Percentiles rank a stretch among this genome's conserved stretches.
Conservation (phyloP, 768 basidiomycete genomes). For the Lentinula aciculospora region DNA sequence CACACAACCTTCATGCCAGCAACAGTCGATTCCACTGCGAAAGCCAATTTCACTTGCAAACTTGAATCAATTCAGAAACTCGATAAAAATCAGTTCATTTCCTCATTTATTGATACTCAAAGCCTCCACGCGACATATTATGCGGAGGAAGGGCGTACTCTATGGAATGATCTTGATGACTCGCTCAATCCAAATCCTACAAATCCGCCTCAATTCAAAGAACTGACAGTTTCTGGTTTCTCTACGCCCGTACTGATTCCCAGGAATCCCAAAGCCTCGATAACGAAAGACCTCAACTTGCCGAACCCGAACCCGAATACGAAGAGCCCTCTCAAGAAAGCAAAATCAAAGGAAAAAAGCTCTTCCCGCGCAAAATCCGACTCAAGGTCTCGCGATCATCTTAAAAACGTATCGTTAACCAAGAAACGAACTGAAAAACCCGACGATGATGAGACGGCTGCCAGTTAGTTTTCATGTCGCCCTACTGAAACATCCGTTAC, state of each 20-base stretch:
- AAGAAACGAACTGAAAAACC: neutral
- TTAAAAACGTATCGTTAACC: conserved; percentile 6
- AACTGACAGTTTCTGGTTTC: conserved; percentile 28
- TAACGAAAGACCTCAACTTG: neutral
- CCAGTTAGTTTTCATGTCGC: conserved; percentile 15
- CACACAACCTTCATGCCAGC: neutral
- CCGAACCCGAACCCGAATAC: neutral
- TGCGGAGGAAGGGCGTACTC: conserved; percentile 30
- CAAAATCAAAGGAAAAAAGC: neutral
- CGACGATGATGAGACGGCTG: conserved; percentile 16
- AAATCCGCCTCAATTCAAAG: conserved; percentile 1
- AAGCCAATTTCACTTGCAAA: neutral
- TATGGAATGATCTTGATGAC: conserved; percentile 20
- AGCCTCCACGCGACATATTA: conserved; percentile 35
- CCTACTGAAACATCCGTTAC: neutral
- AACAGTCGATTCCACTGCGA: neutral
- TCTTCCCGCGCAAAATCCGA: neutral
- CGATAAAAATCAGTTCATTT: conserved; percentile 37
- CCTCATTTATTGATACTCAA: conserved; percentile 46
- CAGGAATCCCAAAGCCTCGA: conserved; percentile 22
- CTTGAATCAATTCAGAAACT: conserved; percentile 24
- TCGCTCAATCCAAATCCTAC: conserved; percentile 2
- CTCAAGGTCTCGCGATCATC: neutral
- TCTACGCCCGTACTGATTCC: conserved; percentile 54
- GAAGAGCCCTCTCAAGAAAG: neutral